Base-by-base conservation (phyloP, 345 rosid genomes). In the Hibiscus trionum region DNA sequence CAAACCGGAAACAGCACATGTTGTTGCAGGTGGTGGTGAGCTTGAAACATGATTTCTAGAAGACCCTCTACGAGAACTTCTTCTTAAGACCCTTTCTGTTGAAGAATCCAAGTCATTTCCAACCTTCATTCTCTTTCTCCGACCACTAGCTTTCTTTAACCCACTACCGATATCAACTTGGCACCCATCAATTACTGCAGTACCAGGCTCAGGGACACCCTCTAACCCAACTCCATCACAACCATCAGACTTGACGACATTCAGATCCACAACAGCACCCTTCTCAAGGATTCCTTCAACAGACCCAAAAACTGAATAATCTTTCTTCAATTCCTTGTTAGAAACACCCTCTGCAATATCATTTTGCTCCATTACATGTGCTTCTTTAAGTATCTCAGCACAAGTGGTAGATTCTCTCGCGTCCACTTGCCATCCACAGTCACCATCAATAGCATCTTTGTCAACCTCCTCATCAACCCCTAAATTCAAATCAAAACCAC, bases 401-500 rank as follows among this genome's bases (percentile, higher is more conserved):
- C n/a, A 16, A 46, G 61, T 15, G 52, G 66, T 24, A 24, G 47
- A 61, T 35, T 80, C 79, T 17, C 75, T 76, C 52, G 24, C 52
- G 56, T 66, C 66, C 52, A 73, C 83, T 49, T 71, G 71, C 56
- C 76, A 84, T 7, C 24, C 73, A 71, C 7, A 52, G 21, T 44
- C 77, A 73, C 47, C 42, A 79, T 62, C 79, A 14, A 9, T 17
- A 11, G 50, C 82, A 62, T 86, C 90, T 76, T 81, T 81, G 58
- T 21, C 35, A 59, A 27, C 73, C 44, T 84, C 96, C 47, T 75
- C 81, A 61, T 83, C 86, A 60, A 79, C 80, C 64, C 82, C 92
- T 77, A 90, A 75, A 82, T 95, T 95, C 84, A 92, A 87, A 89
- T 92, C 97, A 79, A 95, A 88, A 39, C 80, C 70, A n/a, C 84